Evolutionary conservation across 306 rosid genomes (phyloP).

Genomic region (Vigna hirtella): DNA sequence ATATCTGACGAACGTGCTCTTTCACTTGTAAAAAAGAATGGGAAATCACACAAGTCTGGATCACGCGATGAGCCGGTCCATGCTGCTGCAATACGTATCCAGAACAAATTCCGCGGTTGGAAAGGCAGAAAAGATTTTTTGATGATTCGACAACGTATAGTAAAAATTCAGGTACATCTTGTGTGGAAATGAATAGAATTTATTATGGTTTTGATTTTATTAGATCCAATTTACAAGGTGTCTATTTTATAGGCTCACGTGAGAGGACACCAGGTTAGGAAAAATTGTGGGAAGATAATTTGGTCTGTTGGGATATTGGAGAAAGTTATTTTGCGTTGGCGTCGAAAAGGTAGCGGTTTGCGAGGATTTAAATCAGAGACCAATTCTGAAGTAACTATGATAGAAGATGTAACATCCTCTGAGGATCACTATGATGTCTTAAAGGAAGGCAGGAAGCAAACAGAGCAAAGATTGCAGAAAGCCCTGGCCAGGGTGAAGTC

Average conservation of each 20-base stretch:
- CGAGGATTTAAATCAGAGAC: conserved; percentile 83
- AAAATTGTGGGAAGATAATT: conserved; percentile 59
- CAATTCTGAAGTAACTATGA: conserved; percentile 50
- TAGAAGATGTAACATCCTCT: conserved; percentile 46
- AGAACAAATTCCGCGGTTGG: conserved; percentile 83
- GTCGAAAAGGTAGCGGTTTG: conserved; percentile 86
- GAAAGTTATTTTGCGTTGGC: conserved; percentile 87
- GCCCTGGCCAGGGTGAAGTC: conserved; percentile 93
- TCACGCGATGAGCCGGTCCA: conserved; percentile 60
- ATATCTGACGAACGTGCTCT: conserved; percentile 65
- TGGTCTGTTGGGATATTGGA: conserved; percentile 93
- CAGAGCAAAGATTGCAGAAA: conserved; percentile 80
- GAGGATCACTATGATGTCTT: conserved; percentile 79
- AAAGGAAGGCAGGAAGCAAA: conserved; percentile 83
- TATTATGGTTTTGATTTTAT: conserved; percentile 1
- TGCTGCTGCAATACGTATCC: conserved; percentile 81
- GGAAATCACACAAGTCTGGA: conserved; percentile 55
- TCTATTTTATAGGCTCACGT: conserved; percentile 75
- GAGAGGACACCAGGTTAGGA: conserved; percentile 94
- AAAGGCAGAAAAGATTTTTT: conserved; percentile 82
- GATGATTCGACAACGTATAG: conserved; percentile 68
- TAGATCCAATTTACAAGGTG: conserved; percentile 39
- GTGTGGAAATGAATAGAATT: background rate
- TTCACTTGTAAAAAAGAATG: conserved; percentile 51
- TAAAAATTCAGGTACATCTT: conserved; percentile 80